phyloP scores from a whole-genome alignment of 2,329 filamentous ascomycete species.

The Epichloe festucae region DNA sequence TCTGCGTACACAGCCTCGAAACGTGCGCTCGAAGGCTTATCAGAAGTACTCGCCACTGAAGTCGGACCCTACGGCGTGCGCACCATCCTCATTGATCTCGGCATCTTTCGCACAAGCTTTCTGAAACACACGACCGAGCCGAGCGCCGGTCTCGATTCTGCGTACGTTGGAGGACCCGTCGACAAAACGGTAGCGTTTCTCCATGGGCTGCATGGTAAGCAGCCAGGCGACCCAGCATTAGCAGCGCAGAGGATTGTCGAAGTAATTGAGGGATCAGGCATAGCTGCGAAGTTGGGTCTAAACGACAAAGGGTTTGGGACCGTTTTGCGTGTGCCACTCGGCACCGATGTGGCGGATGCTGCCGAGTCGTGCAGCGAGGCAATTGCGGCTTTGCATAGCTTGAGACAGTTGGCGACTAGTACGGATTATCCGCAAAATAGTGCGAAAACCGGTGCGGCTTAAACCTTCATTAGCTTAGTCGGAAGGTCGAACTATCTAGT shows the following conservation, averaged over 20 bases:
- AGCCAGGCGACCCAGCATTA: background rate
- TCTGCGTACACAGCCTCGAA: too few species aligned
- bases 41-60: too few species aligned
- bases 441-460: background rate
- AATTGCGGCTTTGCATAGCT: background rate
- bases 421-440: background rate
- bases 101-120: too few species aligned
- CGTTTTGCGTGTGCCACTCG: background rate
- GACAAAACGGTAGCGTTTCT: slow-evolving; percentile 1
- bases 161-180: too few species aligned
- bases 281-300: background rate
- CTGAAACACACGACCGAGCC: too few species aligned
- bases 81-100: too few species aligned
- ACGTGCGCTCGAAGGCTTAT: too few species aligned
- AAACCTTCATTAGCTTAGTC: too few species aligned
- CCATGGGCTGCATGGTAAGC: background rate
- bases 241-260: background rate
- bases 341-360: background rate
- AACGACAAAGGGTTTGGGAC: background rate
- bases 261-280: background rate
- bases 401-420: background rate
- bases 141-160: too few species aligned
- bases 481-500: too few species aligned
- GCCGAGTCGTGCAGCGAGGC: background rate
- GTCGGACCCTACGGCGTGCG: too few species aligned